Percentiles rank a stretch among this genome's conserved stretches.
phyloP scores from a whole-genome alignment of 1,139 yeast species.

The Yarrowia galli region DNA sequence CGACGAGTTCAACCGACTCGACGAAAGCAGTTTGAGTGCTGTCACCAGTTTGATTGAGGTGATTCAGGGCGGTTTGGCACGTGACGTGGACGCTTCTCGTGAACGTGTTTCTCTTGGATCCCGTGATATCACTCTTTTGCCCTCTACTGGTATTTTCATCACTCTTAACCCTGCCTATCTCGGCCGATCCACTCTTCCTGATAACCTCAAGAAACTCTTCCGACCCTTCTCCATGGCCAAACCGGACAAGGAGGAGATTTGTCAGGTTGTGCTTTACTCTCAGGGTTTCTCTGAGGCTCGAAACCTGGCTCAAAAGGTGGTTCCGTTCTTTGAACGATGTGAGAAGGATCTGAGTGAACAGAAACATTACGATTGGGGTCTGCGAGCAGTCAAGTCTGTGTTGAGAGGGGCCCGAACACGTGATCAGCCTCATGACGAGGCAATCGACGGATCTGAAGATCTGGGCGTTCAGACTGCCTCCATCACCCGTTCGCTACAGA shows the following conservation, averaged over 20 bases:
- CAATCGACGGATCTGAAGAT: background rate
- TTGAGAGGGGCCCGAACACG: conserved; percentile 62
- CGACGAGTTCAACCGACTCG: conserved; percentile 90
- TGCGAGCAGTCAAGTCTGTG: conserved; percentile 77
- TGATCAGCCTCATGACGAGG: background rate
- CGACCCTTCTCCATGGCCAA: conserved; percentile 74
- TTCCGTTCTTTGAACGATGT: conserved; percentile 63
- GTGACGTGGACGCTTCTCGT: conserved; percentile 9
- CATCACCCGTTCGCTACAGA: conserved; percentile 62
- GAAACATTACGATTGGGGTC: conserved; percentile 87
- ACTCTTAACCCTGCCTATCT: conserved; percentile 93
- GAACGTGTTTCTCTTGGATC: conserved; percentile 59
- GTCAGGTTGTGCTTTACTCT: conserved; percentile 73
- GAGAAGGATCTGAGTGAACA: conserved; percentile 58
- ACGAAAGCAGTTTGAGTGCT: conserved; percentile 76
- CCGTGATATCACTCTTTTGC: conserved; percentile 55
- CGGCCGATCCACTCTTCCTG: conserved; percentile 85
- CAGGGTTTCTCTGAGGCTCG: conserved; percentile 69
- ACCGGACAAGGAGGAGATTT: conserved; percentile 75
- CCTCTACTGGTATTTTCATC: conserved; percentile 72
- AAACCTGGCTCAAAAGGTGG: conserved; percentile 59
- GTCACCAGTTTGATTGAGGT: conserved; percentile 81
- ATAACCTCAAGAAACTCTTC: conserved; percentile 81
- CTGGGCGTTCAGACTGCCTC: background rate
- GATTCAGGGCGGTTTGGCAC: conserved; percentile 58